Evolutionary conservation across 2,329 filamentous ascomycete genomes (phyloP).

Genomic region (Epicoccum sorghinum): DNA sequence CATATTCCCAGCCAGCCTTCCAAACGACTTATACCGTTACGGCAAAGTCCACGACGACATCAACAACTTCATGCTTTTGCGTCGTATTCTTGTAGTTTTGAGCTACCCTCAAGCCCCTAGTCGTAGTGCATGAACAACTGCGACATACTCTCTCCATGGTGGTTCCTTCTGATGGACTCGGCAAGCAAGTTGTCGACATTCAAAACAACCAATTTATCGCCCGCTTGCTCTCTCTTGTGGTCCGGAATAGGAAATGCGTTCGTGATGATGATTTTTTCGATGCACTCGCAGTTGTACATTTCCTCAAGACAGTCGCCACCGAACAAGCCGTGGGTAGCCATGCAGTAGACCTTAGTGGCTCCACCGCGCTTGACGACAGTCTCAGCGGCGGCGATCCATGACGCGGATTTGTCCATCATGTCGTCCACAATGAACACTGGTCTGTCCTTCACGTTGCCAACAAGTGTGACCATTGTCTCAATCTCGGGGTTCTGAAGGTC

Average conservation of each 20-base stretch:
- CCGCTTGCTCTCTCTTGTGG: slow-evolving; percentile 70
- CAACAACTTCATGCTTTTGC: background rate
- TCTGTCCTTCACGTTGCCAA: slow-evolving; percentile 87
- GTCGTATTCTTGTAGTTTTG: background rate
- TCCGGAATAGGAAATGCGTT: slow-evolving; percentile 94
- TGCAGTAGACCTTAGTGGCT: slow-evolving; percentile 94
- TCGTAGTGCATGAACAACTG: slow-evolving; percentile 56
- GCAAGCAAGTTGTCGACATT: slow-evolving; percentile 87
- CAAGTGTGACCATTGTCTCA: slow-evolving; percentile 96
- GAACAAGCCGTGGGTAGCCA: slow-evolving; percentile 95
- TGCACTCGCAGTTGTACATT: slow-evolving; percentile 89
- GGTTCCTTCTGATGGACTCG: slow-evolving; percentile 93
- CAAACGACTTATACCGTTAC: too few relatives aligned
- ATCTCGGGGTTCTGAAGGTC: slow-evolving; percentile 78
- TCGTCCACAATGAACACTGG: slow-evolving; percentile 96
- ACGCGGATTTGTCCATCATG: slow-evolving; percentile 97
- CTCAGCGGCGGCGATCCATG: slow-evolving; percentile 97
- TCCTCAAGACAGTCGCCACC: slow-evolving; percentile 87
- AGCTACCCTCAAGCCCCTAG: slow-evolving; percentile 13
- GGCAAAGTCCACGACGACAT: too few relatives aligned
- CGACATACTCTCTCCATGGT: slow-evolving; percentile 86
- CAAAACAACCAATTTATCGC: slow-evolving; percentile 81
- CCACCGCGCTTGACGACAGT: slow-evolving; percentile 91
- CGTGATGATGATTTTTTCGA: slow-evolving; percentile 91
- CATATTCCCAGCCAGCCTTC: too few relatives aligned